Evolutionary conservation across 2,329 filamentous ascomycete species (phyloP).

Genomic region (Pseudogymnoascus sp.): DNA sequence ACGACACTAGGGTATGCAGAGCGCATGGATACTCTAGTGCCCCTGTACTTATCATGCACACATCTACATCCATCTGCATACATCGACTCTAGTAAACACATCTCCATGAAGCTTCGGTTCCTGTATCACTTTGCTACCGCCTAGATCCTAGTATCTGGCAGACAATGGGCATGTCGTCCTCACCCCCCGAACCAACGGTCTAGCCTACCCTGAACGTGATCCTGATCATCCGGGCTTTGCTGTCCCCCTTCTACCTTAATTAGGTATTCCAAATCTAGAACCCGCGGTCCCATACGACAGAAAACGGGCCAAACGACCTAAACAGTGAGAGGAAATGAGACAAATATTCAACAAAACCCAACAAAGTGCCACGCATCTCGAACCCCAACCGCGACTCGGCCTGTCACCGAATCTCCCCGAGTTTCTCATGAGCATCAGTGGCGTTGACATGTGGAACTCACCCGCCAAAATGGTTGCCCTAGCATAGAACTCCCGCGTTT

Average conservation of each 20-base stretch:
- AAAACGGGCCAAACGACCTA: neutral
- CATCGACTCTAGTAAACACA: neutral
- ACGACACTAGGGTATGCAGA: neutral
- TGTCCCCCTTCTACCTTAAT: neutral
- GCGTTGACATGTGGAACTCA: neutral
- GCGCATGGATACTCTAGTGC: too few relatives aligned
- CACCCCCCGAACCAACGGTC: neutral
- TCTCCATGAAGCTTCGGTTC: neutral
- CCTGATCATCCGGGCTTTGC: neutral
- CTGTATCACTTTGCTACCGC: neutral
- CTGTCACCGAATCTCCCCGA: neutral
- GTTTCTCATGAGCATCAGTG: neutral
- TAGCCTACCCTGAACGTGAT: neutral
- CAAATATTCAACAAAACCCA: neutral
- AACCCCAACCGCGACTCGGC: neutral
- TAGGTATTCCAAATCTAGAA: neutral
- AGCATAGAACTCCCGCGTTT: neutral
- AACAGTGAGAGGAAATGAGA: neutral
- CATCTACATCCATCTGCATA: neutral
- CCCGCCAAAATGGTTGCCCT: neutral
- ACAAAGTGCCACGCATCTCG: neutral
- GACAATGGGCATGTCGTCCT: neutral
- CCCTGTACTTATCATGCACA: neutral
- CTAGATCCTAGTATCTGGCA: neutral
- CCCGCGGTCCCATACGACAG: neutral